Evolutionary conservation across 192 early-diverging fungal genomes (phyloP).

Genomic region (Coemansia sp.): DNA sequence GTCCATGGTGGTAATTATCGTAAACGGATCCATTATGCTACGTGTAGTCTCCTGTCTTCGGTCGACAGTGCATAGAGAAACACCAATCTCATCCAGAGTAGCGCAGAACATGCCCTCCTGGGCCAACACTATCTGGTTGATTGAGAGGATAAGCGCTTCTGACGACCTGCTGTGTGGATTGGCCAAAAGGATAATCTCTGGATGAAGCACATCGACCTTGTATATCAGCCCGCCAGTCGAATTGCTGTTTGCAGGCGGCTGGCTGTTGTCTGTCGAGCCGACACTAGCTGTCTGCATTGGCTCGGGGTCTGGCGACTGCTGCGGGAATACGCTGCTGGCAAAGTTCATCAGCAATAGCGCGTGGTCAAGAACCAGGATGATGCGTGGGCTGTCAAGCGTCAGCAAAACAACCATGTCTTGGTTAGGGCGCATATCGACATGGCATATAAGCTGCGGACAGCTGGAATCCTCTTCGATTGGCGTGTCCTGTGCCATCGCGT

Average conservation of each 20-base stretch:
- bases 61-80: slow-evolving; percentile 91
- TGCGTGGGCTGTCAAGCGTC: slow-evolving; percentile 78
- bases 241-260: not conserved
- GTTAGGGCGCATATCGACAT: slow-evolving; percentile 50
- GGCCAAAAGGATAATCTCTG: slow-evolving; percentile 85
- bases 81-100: slow-evolving; percentile 79
- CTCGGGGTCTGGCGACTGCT: slow-evolving; percentile 14
- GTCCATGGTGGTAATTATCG: slow-evolving; percentile 80
- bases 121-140: slow-evolving; percentile 76
- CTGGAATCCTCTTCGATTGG: slow-evolving; percentile 43
- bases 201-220: slow-evolving; percentile 75
- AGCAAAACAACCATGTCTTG: slow-evolving; percentile 63
- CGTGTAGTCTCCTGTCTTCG: slow-evolving; percentile 75
- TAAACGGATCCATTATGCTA: slow-evolving; percentile 89
- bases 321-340: slow-evolving; percentile 66
- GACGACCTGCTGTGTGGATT: slow-evolving; percentile 68
- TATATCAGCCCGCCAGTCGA: slow-evolving; percentile 61
- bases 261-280: slow-evolving; percentile 2
- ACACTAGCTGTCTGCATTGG: not conserved
- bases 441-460: slow-evolving; percentile 51
- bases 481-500: slow-evolving; percentile 45
- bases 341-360: slow-evolving; percentile 77
- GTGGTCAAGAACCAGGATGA: slow-evolving; percentile 88
- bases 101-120: slow-evolving; percentile 78
- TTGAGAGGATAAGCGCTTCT: slow-evolving; percentile 87